Evolutionary conservation across 1,284 basidiomycete genomes (phyloP).

Genomic region (Ceratobasidium sp.): DNA sequence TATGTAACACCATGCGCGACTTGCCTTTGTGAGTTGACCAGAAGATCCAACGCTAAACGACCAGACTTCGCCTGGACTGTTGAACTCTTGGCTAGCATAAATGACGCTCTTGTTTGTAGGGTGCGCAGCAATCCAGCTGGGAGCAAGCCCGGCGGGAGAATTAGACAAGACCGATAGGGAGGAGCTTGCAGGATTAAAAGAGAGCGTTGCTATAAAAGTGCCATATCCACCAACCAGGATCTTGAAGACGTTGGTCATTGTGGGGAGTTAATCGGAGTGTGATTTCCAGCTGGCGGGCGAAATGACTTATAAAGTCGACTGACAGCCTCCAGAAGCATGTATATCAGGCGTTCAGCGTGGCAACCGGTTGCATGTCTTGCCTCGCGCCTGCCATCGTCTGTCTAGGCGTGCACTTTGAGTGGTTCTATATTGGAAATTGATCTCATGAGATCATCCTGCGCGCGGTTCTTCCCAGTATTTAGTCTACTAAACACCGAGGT

Average conservation of each 20-base stretch:
- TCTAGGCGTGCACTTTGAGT: background rate
- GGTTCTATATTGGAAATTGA: background rate
- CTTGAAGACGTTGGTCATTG: constrained; percentile 24
- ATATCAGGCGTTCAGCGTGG: constrained; percentile 9
- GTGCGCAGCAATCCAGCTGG: constrained; percentile 38
- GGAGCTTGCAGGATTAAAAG: constrained; percentile 36
- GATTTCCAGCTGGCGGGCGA: background rate
- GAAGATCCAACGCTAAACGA: background rate
- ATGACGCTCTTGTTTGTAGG: constrained; percentile 35
- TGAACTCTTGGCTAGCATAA: constrained; percentile 22
- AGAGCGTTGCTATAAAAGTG: constrained; percentile 37
- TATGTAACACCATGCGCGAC: background rate
- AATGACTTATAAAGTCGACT: constrained; percentile 8
- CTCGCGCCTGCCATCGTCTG: background rate
- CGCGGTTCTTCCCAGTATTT: background rate
- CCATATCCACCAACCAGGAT: constrained; percentile 39
- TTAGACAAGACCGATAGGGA: constrained; percentile 29
- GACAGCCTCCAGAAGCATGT: background rate
- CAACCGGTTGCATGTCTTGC: background rate
- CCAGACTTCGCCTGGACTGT: constrained; percentile 13
- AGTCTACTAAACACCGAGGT: constrained; percentile 7
- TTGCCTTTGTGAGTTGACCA: constrained; percentile 19
- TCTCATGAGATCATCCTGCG: background rate
- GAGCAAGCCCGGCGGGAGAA: constrained; percentile 35
- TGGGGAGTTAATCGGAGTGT: background rate